Base-by-base conservation (phyloP, 192 early-diverging fungal genomes). In the Rhizophlyctis rosea region DNA sequence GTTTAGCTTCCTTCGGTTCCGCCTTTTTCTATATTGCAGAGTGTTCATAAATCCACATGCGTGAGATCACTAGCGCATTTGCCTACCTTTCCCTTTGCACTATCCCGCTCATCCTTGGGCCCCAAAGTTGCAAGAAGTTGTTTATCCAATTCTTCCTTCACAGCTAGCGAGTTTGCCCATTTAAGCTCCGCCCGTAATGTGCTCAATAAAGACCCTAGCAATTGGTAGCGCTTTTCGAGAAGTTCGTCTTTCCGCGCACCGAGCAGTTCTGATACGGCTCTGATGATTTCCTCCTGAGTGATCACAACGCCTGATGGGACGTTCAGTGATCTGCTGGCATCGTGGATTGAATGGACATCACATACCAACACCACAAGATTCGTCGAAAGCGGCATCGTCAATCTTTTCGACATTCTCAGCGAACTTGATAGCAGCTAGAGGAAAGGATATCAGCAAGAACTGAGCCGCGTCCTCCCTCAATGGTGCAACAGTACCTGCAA, bases 71-170 rank as follows among this genome's bases (percentile, higher is more conserved):
- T n/a, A n/a, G n/a, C n/a, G n/a, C n/a, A n/a, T n/a, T n/a, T 30
- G 11, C 49, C 3, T 57, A 68, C 73, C 69, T 74, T 69, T 25
- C 70, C 55, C 36, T 82, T 82, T 25, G 82, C 81, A 57, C 85
- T 80, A 73, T 98, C 96, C 47, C 95, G 86, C 69, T 98, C 96
- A 73, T 98, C 96, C 75, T 98, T 97, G 65, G 95, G 95, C n/a
- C 98, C 98, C 53, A 99, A 78, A n/a, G 88, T 64, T 18, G 86
- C 85, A 23, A 90, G 70, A 48, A 91, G 76, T 81, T 93, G 89
- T 31, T 82, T 84, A 47, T 98, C 98, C 32, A 97, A 76, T 74
- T 86, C 88, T 57, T 85, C 79, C 76, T 99, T 99, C 35, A 98
- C 86, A 50, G 77, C 79, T 61, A 83, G 81, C 47, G 91, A 80